phyloP scores from a whole-genome alignment of 1,139 yeast species.

The Sugiyamaella castrensis region DNA sequence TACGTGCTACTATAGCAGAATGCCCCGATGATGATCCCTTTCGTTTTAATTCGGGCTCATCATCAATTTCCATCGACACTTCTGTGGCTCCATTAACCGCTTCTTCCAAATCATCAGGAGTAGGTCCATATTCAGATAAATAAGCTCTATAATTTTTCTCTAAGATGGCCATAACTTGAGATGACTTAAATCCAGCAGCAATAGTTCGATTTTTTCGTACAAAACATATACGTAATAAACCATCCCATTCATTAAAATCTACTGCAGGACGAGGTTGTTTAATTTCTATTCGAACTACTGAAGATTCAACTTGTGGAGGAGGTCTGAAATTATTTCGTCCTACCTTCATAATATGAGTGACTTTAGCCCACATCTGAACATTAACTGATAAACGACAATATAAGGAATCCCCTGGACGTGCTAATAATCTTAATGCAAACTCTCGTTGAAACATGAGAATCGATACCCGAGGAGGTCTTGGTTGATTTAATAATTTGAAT shows the following conservation, averaged over 20 bases:
- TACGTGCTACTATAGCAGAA: constrained; percentile 48
- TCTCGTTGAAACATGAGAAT: constrained; percentile 98
- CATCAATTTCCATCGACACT: constrained; percentile 50
- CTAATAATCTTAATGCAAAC: constrained; percentile 86
- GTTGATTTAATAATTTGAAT: constrained; percentile 84
- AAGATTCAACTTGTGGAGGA: constrained; percentile 97
- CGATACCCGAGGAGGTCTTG: constrained; percentile 91
- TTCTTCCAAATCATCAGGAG: constrained; percentile 34
- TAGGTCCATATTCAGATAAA: constrained; percentile 50
- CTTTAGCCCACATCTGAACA: constrained; percentile 99
- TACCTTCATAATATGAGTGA: constrained; percentile 97
- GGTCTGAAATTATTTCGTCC: constrained; percentile 96
- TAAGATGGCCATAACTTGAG: constrained; percentile 75
- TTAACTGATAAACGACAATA: constrained; percentile 93
- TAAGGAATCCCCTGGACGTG: constrained; percentile 90
- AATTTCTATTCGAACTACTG: constrained; percentile 90
- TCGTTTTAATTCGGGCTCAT: constrained; percentile 51
- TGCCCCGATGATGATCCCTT: constrained; percentile 13
- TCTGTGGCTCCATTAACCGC: constrained; percentile 29
- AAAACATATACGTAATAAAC: constrained; percentile 82
- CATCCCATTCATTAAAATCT: constrained; percentile 97
- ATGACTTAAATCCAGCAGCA: constrained; percentile 86
- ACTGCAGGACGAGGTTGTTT: constrained; percentile 89
- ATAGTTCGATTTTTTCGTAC: constrained; percentile 92
- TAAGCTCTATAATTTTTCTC: constrained; percentile 86